These are phyloP conservation scores for Blastobotrys capitulatus DNA, from an alignment of 1,139 yeast species.

Conservation along the genomic window DNA sequence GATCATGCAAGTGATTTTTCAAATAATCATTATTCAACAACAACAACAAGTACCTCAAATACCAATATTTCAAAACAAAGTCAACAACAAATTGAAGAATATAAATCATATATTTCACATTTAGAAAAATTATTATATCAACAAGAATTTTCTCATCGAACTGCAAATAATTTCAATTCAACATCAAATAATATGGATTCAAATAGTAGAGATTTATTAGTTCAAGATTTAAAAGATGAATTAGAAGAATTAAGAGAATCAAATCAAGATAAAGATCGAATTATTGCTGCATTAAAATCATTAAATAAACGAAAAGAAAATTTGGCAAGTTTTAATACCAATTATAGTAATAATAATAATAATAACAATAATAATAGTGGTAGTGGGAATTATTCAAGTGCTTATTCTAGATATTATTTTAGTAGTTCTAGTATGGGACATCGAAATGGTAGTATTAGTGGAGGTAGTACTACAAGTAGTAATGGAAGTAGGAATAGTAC, in stretches of 20 bases:
- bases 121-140: slow-evolving; percentile 53
- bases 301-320: slow-evolving; percentile 28
- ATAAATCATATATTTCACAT: slow-evolving; percentile 56
- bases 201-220: slow-evolving; percentile 20
- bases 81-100: slow-evolving; percentile 46
- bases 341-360: neutral
- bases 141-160: slow-evolving; percentile 26
- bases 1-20: slow-evolving; percentile 9
- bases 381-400: slow-evolving; percentile 14
- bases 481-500: neutral
- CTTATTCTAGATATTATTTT: slow-evolving; percentile 22
- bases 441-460: neutral
- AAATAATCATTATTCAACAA: neutral
- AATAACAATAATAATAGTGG: neutral
- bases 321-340: slow-evolving; percentile 16
- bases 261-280: slow-evolving; percentile 65
- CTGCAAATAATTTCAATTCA: slow-evolving; percentile 1
- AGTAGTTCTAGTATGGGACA: neutral
- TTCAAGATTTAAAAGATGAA: slow-evolving; percentile 66
- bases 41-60: slow-evolving; percentile 6
- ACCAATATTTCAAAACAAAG: neutral
- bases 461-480: slow-evolving; percentile 7
- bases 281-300: slow-evolving; percentile 57
- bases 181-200: slow-evolving; percentile 4
- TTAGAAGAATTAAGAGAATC: slow-evolving; percentile 58